Conservation (phyloP, 2,329 filamentous ascomycete genomes). For the Coleophoma eucalyptorum region DNA sequence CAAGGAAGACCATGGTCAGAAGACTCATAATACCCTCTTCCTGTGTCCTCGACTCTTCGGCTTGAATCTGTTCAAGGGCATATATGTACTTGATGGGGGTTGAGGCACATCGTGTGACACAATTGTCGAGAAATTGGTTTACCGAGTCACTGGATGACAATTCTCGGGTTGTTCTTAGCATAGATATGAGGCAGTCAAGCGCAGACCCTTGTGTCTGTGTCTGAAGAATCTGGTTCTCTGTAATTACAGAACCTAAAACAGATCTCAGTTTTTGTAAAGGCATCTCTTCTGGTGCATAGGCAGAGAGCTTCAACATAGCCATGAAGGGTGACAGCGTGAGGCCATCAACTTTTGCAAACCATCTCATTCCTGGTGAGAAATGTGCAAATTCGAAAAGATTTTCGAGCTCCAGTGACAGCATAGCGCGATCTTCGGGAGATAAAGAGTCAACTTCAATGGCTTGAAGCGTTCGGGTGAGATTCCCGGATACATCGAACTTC, state of each 20-base stretch:
- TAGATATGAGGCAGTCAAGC: conserved; percentile 43
- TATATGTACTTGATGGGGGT: conserved; percentile 84
- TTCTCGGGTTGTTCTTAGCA: conserved; percentile 22
- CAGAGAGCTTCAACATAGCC: conserved; percentile 60
- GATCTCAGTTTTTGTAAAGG: conserved; percentile 46
- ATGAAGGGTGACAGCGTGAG: conserved; percentile 66
- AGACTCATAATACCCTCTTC: conserved; percentile 50
- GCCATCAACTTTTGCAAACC: conserved; percentile 74
- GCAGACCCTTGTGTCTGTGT: conserved; percentile 34
- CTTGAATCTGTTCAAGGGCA: conserved; percentile 49
- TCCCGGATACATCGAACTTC: conserved; percentile 82
- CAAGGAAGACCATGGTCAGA: conserved; percentile 64
- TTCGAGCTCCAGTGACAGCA: conserved; percentile 71
- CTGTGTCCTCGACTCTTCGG: conserved; percentile 28
- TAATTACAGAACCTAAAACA: conserved; percentile 56
- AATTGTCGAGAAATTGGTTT: conserved; percentile 79
- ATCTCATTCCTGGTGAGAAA: conserved; percentile 79
- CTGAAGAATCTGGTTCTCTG: conserved; percentile 65
- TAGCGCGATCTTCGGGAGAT: conserved; percentile 42
- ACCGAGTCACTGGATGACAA: conserved; percentile 38
- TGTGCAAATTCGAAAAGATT: conserved; percentile 78
- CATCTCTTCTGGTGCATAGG: conserved; percentile 43
- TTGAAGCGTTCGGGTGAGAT: conserved; percentile 66
- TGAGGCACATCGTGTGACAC: conserved; percentile 68
- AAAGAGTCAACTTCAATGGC: conserved; percentile 47